These are phyloP conservation scores for Clonostachys byssicola DNA, from an alignment of 2,329 filamentous ascomycete genomes.

Conservation along the genomic window DNA sequence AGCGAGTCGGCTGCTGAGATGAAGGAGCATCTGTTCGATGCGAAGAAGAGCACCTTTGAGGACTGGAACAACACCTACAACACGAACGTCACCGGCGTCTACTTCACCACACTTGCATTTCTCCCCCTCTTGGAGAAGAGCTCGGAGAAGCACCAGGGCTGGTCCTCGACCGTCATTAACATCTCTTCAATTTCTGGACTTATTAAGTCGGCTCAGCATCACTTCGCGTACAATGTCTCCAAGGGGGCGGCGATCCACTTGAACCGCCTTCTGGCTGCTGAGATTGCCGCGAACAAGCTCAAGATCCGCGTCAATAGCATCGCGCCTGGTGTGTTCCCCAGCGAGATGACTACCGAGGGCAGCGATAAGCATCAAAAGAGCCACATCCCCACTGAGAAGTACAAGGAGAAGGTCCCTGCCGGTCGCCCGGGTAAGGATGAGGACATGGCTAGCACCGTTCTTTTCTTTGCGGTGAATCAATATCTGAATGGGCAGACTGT, in stretches of 20 bases:
- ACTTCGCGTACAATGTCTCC: conserved; percentile 59
- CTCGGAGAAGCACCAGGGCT: conserved; percentile 33
- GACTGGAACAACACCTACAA: conserved; percentile 71
- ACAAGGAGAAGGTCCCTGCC: conserved; percentile 58
- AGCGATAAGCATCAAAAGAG: conserved; percentile 51
- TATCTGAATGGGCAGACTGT: conserved; percentile 38
- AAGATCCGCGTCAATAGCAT: conserved; percentile 69
- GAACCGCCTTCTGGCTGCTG: conserved; percentile 58
- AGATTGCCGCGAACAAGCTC: conserved; percentile 53
- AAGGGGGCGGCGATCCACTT: conserved; percentile 65
- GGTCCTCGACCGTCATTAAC: conserved; percentile 61
- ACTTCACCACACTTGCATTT: conserved; percentile 60
- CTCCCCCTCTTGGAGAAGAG: conserved; percentile 55
- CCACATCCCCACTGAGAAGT: conserved; percentile 50
- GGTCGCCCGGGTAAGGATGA: conserved; percentile 64
- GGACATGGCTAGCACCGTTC: conserved; percentile 65
- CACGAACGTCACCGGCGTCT: conserved; percentile 70
- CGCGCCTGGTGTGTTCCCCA: conserved; percentile 66
- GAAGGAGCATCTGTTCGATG: conserved; percentile 63
- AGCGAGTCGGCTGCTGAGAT: conserved; percentile 46
- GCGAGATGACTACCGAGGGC: conserved; percentile 63
- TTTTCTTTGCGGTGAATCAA: conserved; percentile 45
- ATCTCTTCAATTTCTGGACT: conserved; percentile 65
- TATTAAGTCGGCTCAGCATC: conserved; percentile 58
- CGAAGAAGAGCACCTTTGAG: conserved; percentile 51